Base-by-base conservation (phyloP, 2,329 filamentous ascomycete genomes). In the Chrysoporthe austroafricana region DNA sequence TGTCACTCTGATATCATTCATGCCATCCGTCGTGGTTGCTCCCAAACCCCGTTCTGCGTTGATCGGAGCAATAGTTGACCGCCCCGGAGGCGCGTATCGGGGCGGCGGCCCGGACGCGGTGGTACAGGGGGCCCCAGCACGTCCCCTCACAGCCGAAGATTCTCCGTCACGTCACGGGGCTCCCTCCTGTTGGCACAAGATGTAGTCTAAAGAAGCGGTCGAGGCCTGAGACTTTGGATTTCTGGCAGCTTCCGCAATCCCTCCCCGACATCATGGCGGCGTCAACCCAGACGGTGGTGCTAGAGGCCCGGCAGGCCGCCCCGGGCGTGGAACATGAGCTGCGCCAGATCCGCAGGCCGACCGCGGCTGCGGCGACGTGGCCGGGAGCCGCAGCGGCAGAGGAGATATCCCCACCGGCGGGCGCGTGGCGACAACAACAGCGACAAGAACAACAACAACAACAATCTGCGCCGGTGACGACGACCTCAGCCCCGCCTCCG, bases 261-360 rank as follows among this genome's bases (percentile, higher is more conserved):
- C 11, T 13, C 13, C 44, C 13, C 44, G 11, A 18, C 4, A 42
- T 13, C 46, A 66, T 66, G 64, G 58, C 58, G 8, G 57, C 64
- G 18, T 43, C 64, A 18, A 57, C 64, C 16, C 58, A 62, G 6
- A 66, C 64, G 21, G 26, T 39, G 32, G 44, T 43, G 26, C 16
- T 56, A 48, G 58, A 57, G 39, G n/a, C 16, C 42, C 58, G 6
- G 1, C 32, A 32, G n/a, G 5, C 1, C 11, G 42, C 52, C 39
- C 13, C 39, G 13, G 16, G 26, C 58, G 48, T 39, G 3, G n/a
- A 32, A 4, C 58, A 62, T 54, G 64, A 66, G 21, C 64, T 62
- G 14, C 58, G 64, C 9, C 58, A 62, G 13, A 57, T 62, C 14
- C 58, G 58, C 26, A 54, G 50, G 26, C 21, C 50, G 5, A n/a